Conservation (phyloP, 2,329 filamentous ascomycete genomes). For the Mycosphaerella sp. region DNA sequence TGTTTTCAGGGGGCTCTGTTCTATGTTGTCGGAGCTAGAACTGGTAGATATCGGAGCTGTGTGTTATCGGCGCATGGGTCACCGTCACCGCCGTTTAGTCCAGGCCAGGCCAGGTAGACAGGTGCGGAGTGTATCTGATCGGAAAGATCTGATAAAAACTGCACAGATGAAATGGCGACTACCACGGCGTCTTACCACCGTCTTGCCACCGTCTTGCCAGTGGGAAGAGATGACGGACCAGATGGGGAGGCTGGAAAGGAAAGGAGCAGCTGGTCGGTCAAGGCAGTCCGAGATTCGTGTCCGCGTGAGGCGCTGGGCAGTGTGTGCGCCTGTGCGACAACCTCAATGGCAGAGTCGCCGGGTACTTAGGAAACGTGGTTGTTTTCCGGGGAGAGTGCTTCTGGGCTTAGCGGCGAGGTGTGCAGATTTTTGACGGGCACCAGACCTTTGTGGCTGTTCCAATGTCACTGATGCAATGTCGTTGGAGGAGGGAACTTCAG, state of each 20-base stretch:
- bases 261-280: not conserved
- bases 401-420: not conserved
- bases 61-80: conserved; percentile 13
- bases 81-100: not conserved
- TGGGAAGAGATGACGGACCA: not conserved
- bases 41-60: not conserved
- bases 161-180: not conserved
- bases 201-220: not conserved
- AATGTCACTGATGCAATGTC: conserved; percentile 6
- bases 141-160: conserved; percentile 14
- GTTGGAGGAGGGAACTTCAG: not conserved
- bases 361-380: not conserved
- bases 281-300: not conserved
- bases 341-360: not conserved
- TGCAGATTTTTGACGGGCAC: not conserved
- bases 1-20: too few relatives aligned
- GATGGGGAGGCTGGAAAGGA: not conserved
- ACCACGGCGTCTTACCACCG: not conserved
- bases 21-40: too few relatives aligned
- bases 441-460: not conserved
- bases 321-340: not conserved
- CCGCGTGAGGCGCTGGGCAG: not conserved
- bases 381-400: not conserved
- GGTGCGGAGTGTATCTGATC: conserved; percentile 20
- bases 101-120: not conserved